phyloP scores from a whole-genome alignment of 257 asterid genomes.

The Jacaranda mimosifolia region DNA sequence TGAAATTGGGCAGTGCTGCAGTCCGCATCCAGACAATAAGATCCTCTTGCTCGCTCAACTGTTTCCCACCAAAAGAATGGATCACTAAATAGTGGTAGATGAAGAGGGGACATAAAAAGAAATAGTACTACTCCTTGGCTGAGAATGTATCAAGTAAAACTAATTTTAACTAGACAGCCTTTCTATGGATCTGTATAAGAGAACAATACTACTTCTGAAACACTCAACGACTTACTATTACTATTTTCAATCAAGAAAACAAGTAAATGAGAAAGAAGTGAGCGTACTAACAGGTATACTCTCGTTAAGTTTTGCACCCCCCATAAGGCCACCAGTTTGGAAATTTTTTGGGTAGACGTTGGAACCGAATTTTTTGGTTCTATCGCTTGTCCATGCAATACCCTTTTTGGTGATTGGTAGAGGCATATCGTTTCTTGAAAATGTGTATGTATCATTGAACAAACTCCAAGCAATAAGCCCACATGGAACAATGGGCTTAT shows the following conservation, averaged over 20 bases:
- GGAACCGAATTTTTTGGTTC: constrained; percentile 63
- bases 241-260: background rate
- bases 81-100: too few species aligned
- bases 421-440: constrained; percentile 45
- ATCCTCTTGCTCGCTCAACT: constrained; percentile 96
- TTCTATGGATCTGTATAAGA: too few species aligned
- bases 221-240: too few species aligned
- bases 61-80: constrained; percentile 21
- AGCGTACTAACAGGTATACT: constrained; percentile 70
- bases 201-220: too few species aligned
- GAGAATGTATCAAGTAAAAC: too few species aligned
- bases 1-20: constrained; percentile 79
- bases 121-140: too few species aligned
- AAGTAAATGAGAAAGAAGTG: background rate
- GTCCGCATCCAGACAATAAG: constrained; percentile 95
- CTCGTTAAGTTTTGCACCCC: constrained; percentile 73
- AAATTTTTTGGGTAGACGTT: constrained; percentile 80
- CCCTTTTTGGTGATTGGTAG: constrained; percentile 62
- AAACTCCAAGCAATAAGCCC: constrained; percentile 96
- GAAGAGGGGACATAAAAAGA: too few species aligned
- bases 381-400: constrained; percentile 84
- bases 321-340: constrained; percentile 66
- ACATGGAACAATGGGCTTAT: constrained; percentile 78
- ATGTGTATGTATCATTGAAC: constrained; percentile 74
- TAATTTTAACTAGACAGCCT: too few species aligned